These are phyloP conservation scores for Aspergillus brunneoviolaceus DNA, from an alignment of 2,329 filamentous ascomycete species.

Conservation along the genomic window DNA sequence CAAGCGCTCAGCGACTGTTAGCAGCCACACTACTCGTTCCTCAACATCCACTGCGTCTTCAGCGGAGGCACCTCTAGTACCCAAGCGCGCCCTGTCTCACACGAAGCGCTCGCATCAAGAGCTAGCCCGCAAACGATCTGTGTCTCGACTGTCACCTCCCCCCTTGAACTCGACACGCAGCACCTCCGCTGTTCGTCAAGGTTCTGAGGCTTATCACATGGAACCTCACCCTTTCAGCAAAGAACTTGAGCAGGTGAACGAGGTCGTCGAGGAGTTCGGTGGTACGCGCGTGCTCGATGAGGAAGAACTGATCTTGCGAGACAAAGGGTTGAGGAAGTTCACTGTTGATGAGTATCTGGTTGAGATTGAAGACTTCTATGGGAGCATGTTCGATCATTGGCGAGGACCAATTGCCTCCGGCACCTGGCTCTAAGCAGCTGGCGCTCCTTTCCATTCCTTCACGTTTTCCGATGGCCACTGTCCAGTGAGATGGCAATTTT, in stretches of 20 bases:
- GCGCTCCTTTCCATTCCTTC: conserved; percentile 10
- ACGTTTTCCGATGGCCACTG: conserved; percentile 17
- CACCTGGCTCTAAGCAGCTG: conserved; percentile 40
- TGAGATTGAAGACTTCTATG: conserved; percentile 71
- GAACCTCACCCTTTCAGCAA: conserved; percentile 74
- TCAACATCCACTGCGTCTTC: conserved; percentile 47
- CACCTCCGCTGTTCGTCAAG: conserved; percentile 34
- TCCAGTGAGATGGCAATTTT: neutral
- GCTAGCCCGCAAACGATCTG: conserved; percentile 67
- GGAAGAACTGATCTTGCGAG: conserved; percentile 68
- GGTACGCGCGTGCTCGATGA: conserved; percentile 65
- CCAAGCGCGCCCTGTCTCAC: conserved; percentile 77
- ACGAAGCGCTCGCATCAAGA: conserved; percentile 83
- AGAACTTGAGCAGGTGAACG: conserved; percentile 87
- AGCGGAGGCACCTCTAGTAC: conserved; percentile 65
- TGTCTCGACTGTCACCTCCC: conserved; percentile 52
- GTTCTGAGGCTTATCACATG: conserved; percentile 39
- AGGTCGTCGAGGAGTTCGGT: conserved; percentile 86
- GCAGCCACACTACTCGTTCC: conserved; percentile 48
- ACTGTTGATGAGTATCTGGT: conserved; percentile 78
- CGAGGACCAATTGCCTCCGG: conserved; percentile 35
- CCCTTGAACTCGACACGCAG: conserved; percentile 39
- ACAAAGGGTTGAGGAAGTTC: conserved; percentile 70
- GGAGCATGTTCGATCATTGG: conserved; percentile 57
- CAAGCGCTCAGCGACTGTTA: conserved; percentile 67